These are phyloP conservation scores for Leucosporidium yakuticum DNA, from an alignment of 768 basidiomycete species.

Conservation along the genomic window DNA sequence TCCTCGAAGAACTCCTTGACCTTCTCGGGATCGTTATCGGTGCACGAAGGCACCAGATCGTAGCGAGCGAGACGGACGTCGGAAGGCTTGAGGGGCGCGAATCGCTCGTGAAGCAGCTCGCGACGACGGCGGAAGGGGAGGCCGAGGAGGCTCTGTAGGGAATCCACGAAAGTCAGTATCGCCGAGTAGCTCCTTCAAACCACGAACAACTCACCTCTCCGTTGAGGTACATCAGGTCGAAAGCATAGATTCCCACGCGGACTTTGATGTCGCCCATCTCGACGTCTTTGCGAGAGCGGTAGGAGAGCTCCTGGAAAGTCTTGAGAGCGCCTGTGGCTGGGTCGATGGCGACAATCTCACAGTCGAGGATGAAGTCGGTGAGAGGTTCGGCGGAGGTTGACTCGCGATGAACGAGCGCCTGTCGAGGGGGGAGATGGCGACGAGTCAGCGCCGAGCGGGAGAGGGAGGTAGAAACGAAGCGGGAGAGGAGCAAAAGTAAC, in stretches of 20 bases:
- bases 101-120: conserved; percentile 56
- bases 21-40: conserved; percentile 53
- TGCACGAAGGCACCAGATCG: conserved; percentile 51
- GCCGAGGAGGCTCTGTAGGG: conserved; percentile 59
- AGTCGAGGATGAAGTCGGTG: conserved; percentile 67
- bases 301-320: conserved; percentile 82
- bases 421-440: neutral
- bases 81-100: conserved; percentile 53
- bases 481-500: neutral
- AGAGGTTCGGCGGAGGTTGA: conserved; percentile 33
- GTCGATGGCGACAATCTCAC: conserved; percentile 76
- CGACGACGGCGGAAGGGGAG: conserved; percentile 67
- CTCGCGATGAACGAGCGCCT: conserved; percentile 1
- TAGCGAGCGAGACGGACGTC: conserved; percentile 55
- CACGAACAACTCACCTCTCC: conserved; percentile 55
- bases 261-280: conserved; percentile 52
- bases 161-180: neutral
- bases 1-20: conserved; percentile 70
- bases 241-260: conserved; percentile 73
- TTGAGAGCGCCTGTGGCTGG: conserved; percentile 56
- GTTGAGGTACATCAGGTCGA: conserved; percentile 83
- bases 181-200: neutral
- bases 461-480: neutral
- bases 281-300: conserved; percentile 35
- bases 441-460: neutral